These are phyloP conservation scores for Immersiporthe knoxdaviesiana DNA, from an alignment of 2,329 filamentous ascomycete species.

Conservation along the genomic window DNA sequence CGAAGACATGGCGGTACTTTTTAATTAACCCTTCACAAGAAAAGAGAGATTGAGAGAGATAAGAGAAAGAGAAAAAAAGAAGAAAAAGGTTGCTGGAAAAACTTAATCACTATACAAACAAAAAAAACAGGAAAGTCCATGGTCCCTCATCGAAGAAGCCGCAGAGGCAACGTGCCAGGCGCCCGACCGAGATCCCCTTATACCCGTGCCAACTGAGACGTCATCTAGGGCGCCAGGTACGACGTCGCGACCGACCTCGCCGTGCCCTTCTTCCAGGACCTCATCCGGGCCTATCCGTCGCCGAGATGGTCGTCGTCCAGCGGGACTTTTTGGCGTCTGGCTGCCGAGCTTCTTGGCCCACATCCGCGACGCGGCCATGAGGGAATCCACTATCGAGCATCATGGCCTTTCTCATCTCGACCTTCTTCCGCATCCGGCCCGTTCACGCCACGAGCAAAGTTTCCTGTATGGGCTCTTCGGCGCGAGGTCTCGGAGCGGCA, in stretches of 20 bases:
- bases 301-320: constrained; percentile 31
- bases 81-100: background rate
- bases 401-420: background rate
- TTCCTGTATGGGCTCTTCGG: background rate
- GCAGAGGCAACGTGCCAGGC: constrained; percentile 26
- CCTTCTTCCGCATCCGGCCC: background rate
- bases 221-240: background rate
- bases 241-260: background rate
- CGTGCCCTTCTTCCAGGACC: constrained; percentile 20
- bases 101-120: background rate
- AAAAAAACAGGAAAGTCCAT: background rate
- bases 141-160: constrained; percentile 26
- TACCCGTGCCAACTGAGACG: constrained; percentile 28
- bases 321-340: constrained; percentile 31
- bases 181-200: constrained; percentile 13
- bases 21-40: background rate
- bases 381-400: background rate
- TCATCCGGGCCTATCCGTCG: constrained; percentile 31
- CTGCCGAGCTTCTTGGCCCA: constrained; percentile 18
- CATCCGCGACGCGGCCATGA: background rate
- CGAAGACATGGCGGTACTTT: background rate
- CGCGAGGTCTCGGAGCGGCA: background rate
- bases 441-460: background rate
- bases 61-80: background rate
- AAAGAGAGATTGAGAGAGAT: too few relatives aligned